A percentile compares a stretch with the other conserved stretches of the same genome.
These are phyloP conservation scores for Fusarium robinianum DNA, from an alignment of 2,329 filamentous ascomycete genomes.

Conservation along the genomic window DNA sequence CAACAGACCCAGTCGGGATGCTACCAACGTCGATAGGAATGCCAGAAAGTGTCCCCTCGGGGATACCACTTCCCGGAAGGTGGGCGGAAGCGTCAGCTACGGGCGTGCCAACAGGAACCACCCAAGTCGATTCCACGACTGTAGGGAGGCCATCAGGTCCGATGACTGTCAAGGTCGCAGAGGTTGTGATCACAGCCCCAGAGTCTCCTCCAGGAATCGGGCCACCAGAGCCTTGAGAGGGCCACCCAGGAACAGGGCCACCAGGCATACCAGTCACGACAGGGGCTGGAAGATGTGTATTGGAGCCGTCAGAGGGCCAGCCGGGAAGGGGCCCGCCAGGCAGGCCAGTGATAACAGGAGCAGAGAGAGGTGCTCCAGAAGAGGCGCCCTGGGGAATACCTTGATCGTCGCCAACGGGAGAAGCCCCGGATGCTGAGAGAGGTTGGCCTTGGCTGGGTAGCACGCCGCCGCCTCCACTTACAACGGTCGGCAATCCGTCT, in stretches of 20 bases:
- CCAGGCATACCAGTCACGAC: slow-evolving; percentile 10
- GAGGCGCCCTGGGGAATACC: slow-evolving; percentile 20
- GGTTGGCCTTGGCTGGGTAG: slow-evolving; percentile 20
- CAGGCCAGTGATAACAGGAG: slow-evolving; percentile 13
- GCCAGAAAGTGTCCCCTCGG: slow-evolving; percentile 19
- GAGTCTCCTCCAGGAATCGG: slow-evolving; percentile 11
- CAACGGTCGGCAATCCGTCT: slow-evolving; percentile 37
- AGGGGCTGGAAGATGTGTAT: slow-evolving; percentile 22
- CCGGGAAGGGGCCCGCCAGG: slow-evolving; percentile 10
- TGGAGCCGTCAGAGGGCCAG: slow-evolving; percentile 14
- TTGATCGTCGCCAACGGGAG: slow-evolving; percentile 17
- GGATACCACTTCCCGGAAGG: slow-evolving; percentile 14
- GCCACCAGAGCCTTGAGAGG: slow-evolving; percentile 13
- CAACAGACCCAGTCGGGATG: slow-evolving; percentile 16
- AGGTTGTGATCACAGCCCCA: slow-evolving; percentile 27
- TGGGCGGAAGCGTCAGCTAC: slow-evolving; percentile 18
- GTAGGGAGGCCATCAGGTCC: slow-evolving; percentile 43
- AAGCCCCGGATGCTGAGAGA: slow-evolving; percentile 8
- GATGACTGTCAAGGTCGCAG: slow-evolving; percentile 37
- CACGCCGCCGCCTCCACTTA: slow-evolving; percentile 18
- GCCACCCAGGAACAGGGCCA: slow-evolving; percentile 9
- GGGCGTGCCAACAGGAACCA: slow-evolving; percentile 30
- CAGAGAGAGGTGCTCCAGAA: slow-evolving; percentile 21
- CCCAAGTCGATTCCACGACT: slow-evolving; percentile 42
- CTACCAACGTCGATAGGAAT: slow-evolving; percentile 22